Evolutionary conservation across 202 grass and related monocot genomes (phyloP), one percentile per base, ranked within the genome.

Genomic region (Schoenoplectus tabernaemontani): DNA sequence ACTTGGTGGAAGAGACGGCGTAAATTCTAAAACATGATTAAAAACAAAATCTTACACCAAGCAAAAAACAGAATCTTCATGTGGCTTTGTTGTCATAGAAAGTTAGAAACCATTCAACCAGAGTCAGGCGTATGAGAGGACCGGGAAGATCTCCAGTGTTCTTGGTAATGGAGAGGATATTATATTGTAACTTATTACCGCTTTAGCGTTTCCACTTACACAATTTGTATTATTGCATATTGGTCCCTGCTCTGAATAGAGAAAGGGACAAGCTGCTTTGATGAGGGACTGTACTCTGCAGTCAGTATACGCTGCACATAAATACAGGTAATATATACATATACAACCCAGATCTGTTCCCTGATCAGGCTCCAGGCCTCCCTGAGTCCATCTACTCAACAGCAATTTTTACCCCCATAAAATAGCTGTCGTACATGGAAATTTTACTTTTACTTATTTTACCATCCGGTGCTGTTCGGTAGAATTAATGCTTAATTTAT

Each of bases 261-360:
- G 72, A 57, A 74, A 74, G 33, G 26, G 50, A 77, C 74, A 77
- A 39, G 48, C 3, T 42, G 36, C 32, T 57, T 61, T 59, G 56
- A 78, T 46, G 54, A 61, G 54, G 44, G 37, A 12, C 75, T 66
- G 38, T 1, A 66, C 19, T 69, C 39, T 69, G 39, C 20, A 47
- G 22, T 47, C 66, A 26, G 66, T 48, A 42, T 28, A 28, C 22
- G 48, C 42, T 71, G 46, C 46, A 53, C 5, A 53, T 63, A 80
- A 63, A 80, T 80, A 63, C 59, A 60, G 9, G 3, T 6, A 38
- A 79, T 60, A 20, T 41, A 44, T 15, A 41, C 76, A 58, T 30
- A 4, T 64, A 48, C 34, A n/a, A 20, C 57, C 9, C 58, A 64
- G 77, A 79, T 64, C 77, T 79, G 77, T 79, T 39, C 42, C 77